Base-by-base conservation (phyloP, 2,329 filamentous ascomycete genomes). In the Ramularia collo-cygni region DNA sequence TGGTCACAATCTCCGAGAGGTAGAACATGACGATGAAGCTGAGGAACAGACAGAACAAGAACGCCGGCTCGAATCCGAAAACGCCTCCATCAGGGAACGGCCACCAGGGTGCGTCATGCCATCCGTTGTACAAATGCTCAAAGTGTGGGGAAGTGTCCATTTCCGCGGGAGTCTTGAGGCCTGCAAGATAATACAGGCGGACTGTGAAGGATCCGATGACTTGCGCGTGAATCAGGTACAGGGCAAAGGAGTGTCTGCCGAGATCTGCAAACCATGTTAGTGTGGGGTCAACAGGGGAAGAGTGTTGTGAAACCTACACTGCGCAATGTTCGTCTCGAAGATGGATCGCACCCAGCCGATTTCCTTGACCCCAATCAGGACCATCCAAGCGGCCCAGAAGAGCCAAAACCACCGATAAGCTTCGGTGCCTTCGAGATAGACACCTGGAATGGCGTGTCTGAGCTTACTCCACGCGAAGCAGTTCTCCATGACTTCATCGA, bases 191-290 rank as follows among this genome's bases (percentile, higher is more conserved):
- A 36, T 52, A 53, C 9, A 53, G 45, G 17, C 51, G 46, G 21
- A 84, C 76, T 1, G 76, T 77, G 2, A 81, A 38, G 0, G 67
- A 67, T 63, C 67, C 72, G 1, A 82, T 63, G 2, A 83, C 58
- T 0, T 78, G 78, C 0, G 78, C 79, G 47, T 83, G 79, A 8
- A 81, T 69, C 10, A 83, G 64, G 57, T 83, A 83, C 2, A 83
- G 61, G 0, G 74, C 67, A 51, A 74, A 83, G 0, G 76, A 80
- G 40, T 81, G 68, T 32, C 72, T 69, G 0, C 78, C 79, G 5
- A 83, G 67, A 44, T 79, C 50, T 51, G 37, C 3, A 4, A 5
- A 14, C 35, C 2, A 8, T n/a, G 36, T 48, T 35, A 51, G 45
- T 28, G 8, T 8, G 16, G n/a, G 15, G n/a, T n/a, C n/a, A n/a